Evolutionary conservation across 2,329 filamentous ascomycete species (phyloP), one percentile per base, ranked within the genome.

Genomic region (Colletotrichum sp.): DNA sequence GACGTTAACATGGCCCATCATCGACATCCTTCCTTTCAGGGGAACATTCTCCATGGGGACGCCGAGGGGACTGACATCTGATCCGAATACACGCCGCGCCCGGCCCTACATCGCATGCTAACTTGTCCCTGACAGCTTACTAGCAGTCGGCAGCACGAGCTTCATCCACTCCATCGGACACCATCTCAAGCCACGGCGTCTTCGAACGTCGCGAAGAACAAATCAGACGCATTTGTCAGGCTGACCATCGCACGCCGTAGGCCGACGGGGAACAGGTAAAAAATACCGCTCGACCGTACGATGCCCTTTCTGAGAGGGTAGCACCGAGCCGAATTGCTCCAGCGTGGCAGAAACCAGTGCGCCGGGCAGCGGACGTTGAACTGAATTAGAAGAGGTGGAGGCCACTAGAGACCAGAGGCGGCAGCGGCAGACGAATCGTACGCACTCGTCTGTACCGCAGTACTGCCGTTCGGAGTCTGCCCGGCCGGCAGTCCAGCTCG

Each of bases 301-400:
- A 75, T 72, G 63, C 63, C 61, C 30, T 67, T 75, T 32, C 63
- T 61, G 12, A 68, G 73, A 72, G 57, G 73, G 63, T 72, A 64
- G 69, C 64, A 65, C 69, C 69, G 57, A 64, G 16, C 69, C 63
- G 57, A 36, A 26, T 39, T 73, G 69, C 63, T 64, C 28, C 28
- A 48, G 43, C n/a, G 43, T 48, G 43, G 43, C n/a, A 55, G 55
- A 55, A 59, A 63, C 72, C 36, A 75, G 52, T 57, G 69, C 30
- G 55, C 69, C 72, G 68, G 63, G 55, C 68, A 72, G 63, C 70
- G 64, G 73, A 75, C 70, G 64, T 75, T 68, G 70, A 72, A 75
- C 69, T 75, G 57, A 34, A 64, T 75, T 72, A 60, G 72, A 75
- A 57, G 26, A 60, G 71, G 73, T 75, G 73, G 73, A 68, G 69